Base-by-base conservation (phyloP, 495 filamentous ascomycete species). In the Tetracladium setigerum region DNA sequence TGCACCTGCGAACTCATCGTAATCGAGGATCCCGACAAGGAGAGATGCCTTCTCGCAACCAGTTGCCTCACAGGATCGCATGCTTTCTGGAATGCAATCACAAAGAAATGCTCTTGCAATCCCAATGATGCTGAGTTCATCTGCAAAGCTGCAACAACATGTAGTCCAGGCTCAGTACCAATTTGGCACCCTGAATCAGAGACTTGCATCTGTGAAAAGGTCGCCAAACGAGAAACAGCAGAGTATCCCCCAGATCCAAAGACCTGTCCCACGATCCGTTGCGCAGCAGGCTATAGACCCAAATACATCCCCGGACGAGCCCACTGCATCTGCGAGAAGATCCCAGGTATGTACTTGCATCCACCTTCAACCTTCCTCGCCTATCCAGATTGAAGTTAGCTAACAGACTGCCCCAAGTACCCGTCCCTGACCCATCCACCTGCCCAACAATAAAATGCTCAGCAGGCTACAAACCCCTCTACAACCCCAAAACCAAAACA, bases 361-460 rank as follows among this genome's bases (percentile, higher is more conserved):
- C n/a, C 22, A 27, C 7, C 22, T 27, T 7, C 22, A 7, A 27
- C 3, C 22, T 27, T 27, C 7, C 22, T 27, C 22, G 22, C 7
- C 3, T 7, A 27, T 3, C 22, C 22, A 3, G 22, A 27, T 7
- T 7, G n/a, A 27, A 7, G 3, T 27, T 27, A 27, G 7, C 22
- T 27, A 27, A 27, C 22, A 7, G 7, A 27, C 3, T 3, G 3
- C 22, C 22, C 22, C 3, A 27, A 27, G 22, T 27, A 27, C 3
- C 22, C 7, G 3, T 27, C 7, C 15, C 27, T n/a, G 45, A 39
- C 24, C 45, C 45, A 15, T 47, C 45, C 13, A 47, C 34, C 5
- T 47, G 45, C 16, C 45, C 45, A 30, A 47, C 45, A 15, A 47
- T 47, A 35, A 38, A 34, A 38, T 47, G 45, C 27, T 31, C 45